Base-by-base conservation (phyloP, 2,329 filamentous ascomycete genomes). In the Ophiostoma triangulosporum region DNA sequence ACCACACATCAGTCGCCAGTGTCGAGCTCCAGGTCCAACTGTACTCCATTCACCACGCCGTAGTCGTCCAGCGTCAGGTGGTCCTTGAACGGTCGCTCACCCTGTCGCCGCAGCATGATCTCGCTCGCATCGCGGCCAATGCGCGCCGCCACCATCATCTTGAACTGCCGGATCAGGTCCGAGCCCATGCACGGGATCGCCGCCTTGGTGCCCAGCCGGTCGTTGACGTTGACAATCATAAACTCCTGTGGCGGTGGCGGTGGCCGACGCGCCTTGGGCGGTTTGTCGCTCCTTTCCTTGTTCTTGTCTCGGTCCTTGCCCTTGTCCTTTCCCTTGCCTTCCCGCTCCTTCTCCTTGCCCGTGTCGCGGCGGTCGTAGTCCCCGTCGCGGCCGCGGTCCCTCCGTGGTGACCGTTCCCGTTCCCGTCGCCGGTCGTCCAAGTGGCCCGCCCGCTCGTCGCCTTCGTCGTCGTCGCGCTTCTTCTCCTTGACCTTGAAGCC, bases 181-280 rank as follows among this genome's bases (percentile, higher is more conserved):
- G 81, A 85, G 0, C 87, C 83, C 54, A 95, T 73, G 65, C 90
- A 96, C 0, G 91, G 91, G 58, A 97, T 93, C 51, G 87, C 85
- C 15, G 90, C 88, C 64, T 95, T 95, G n/a, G 91, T 96, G 12
- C 91, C 91, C 33, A 97, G 73, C n/a, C 91, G 80, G 68, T 97
- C 91, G 66, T 97, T 97, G 64, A 97, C 82, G 63, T 91, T 81
- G 17, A 97, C 90, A 60, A 97, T 96, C 85, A 96, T 94, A 22
- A 60, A 57, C 31, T 60, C 57, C 2, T 54, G 56, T 8, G 48
- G 46, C 4, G 48, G 48, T 1, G 33, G 35, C 15, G 17, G 54
- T 32, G 6, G 51, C 24, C 3, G 50, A 15, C 27, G 49, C 17
- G 20, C 5, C 46, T 31, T 48, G 15, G 45, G 45, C 7, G 45